Base-by-base conservation (phyloP, 768 basidiomycete genomes). In the Suillus americanus region DNA sequence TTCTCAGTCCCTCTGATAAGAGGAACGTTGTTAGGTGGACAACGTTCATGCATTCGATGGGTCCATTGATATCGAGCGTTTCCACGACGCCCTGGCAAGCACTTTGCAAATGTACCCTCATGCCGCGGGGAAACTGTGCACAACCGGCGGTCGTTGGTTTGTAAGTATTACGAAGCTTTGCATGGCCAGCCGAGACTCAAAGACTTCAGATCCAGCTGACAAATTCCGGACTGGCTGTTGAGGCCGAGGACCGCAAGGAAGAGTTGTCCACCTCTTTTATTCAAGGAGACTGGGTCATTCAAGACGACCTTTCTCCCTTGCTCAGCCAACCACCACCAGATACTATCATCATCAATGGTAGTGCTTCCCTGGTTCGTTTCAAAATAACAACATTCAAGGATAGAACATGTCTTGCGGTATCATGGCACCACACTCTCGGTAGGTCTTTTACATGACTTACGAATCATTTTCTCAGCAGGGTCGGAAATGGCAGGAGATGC, bases 371-470 rank as follows among this genome's bases (percentile, higher is more conserved):
- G 43, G 68, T 74, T 37, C 70, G 69, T 45, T 54, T 77, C 43
- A 78, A 77, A 51, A 28, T 78, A 41, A 71, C 69, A 1, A 35
- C 74, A 16, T 67, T 75, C 9, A 61, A 61, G 5, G 30, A 51
- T 2, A 69, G 75, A 61, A 78, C 75, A 0, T 68, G 69, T 37
- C 68, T 77, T 40, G 78, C 73, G 23, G 65, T 78, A n/a, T 71
- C 74, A 2, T 78, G 76, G 77, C 70, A 78, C 51, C 78, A 78
- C 51, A 68, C 70, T 12, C 73, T 78, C 12, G 77, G 77, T 76
- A 62, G 25, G 64, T 62, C 23, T 18, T 20, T 46, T 35, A 12
- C 30, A 35, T 54, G 20, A 54, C 30, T 54, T 1, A 12, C 13
- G 20, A n/a, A 54, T 33, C 5, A 33, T 30, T 50, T 65, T 14